phyloP scores from a whole-genome alignment of 2,329 filamentous ascomycete genomes.

The Stromatinia cepivora region DNA sequence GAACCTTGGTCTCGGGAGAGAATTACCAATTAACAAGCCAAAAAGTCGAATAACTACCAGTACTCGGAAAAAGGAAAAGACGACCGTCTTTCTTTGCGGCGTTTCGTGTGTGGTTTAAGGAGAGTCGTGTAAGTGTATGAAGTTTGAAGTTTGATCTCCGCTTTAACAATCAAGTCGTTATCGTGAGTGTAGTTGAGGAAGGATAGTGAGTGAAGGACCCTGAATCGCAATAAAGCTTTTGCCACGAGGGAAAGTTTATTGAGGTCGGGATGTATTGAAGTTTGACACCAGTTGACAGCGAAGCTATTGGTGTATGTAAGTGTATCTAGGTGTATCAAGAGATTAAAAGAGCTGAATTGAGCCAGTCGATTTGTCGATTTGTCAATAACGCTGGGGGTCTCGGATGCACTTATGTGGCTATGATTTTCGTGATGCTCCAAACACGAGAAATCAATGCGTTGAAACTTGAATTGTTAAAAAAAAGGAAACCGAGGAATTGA shows the following conservation, averaged over 20 bases:
- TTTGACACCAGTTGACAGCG: conserved; percentile 20
- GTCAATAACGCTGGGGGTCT: conserved; percentile 21
- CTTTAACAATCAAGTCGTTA: background rate
- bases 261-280: conserved; percentile 6
- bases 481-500: conserved; percentile 12
- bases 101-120: background rate
- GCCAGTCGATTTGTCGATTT: conserved; percentile 22
- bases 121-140: background rate
- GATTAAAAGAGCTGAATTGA: conserved; percentile 4
- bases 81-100: background rate
- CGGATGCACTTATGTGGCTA: conserved; percentile 14
- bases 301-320: conserved; percentile 16
- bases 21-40: conserved; percentile 5
- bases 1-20: conserved; percentile 22
- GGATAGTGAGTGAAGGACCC: background rate
- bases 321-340: conserved; percentile 1
- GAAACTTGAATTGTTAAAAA: conserved; percentile 22
- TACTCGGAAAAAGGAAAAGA: background rate
- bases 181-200: background rate
- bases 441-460: conserved; percentile 24
- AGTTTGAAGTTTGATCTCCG: background rate
- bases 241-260: conserved; percentile 10
- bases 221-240: conserved; percentile 15
- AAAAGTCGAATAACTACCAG: background rate
- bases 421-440: conserved; percentile 22